phyloP scores from a whole-genome alignment of 192 early-diverging fungal genomes.

The Gonapodya prolifera region DNA sequence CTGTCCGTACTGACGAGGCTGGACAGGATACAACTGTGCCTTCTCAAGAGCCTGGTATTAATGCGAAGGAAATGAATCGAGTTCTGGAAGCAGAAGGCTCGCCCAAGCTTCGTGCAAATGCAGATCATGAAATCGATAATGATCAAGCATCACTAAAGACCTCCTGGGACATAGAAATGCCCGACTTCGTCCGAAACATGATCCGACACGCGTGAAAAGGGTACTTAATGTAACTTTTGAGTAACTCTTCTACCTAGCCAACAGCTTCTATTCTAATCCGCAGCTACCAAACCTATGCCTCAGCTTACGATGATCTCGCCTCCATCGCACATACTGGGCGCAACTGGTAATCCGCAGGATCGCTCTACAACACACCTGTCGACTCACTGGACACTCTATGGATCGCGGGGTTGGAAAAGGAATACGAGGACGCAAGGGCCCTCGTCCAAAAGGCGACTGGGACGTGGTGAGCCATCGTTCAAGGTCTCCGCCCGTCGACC shows the following conservation, averaged over 20 bases:
- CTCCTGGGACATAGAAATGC: background rate
- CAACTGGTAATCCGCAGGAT: background rate
- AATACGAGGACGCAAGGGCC: background rate
- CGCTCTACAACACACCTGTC: background rate
- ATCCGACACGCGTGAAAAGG: constrained; percentile 1
- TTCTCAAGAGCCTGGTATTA: no score
- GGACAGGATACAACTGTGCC: no score
- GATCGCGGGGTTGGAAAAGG: background rate
- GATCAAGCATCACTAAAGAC: no score
- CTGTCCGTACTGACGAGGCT: no score
- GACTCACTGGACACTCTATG: background rate
- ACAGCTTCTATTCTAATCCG: no score
- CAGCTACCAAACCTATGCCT: background rate
- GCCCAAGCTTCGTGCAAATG: no score
- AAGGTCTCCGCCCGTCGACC: background rate
- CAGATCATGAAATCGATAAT: no score
- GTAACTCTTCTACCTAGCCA: no score
- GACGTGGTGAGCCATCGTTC: background rate
- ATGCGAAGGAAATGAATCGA: no score
- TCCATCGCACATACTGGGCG: background rate
- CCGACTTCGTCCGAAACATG: background rate
- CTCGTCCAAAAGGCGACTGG: background rate
- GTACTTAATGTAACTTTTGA: background rate
- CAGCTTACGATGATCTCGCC: background rate
- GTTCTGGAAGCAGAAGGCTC: no score